phyloP scores from a whole-genome alignment of 768 basidiomycete genomes.

The Lactarius indigo region DNA sequence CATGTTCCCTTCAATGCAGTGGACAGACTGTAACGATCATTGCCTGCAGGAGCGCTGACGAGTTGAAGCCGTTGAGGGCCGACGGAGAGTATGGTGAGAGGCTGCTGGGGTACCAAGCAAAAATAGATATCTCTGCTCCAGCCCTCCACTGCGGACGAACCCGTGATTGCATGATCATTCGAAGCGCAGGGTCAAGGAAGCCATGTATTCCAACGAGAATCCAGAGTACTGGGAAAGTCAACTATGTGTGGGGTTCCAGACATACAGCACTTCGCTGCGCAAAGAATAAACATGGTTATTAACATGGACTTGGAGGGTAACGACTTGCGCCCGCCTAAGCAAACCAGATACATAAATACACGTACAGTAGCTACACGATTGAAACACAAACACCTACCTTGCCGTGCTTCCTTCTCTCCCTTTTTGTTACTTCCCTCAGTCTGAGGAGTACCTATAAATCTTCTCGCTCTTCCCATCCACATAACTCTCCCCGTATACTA shows the following conservation, averaged over 20 bases:
- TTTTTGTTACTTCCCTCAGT: neutral
- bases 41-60: neutral
- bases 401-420: neutral
- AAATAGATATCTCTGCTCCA: neutral
- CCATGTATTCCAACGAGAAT: neutral
- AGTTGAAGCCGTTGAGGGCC: neutral
- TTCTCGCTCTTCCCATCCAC: constrained; percentile 9
- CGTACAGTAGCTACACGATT: neutral
- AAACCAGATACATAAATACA: neutral
- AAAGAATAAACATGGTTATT: neutral
- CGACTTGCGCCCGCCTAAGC: neutral
- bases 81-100: neutral
- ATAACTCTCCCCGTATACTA: constrained; percentile 5
- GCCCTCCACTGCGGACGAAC: neutral
- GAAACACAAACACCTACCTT: neutral
- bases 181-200: neutral
- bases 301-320: neutral
- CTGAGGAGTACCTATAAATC: neutral
- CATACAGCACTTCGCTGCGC: neutral
- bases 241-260: neutral
- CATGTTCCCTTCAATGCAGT: neutral
- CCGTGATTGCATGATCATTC: neutral
- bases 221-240: neutral
- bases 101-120: neutral
- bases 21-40: neutral